Evolutionary conservation across 2,329 filamentous ascomycete genomes (phyloP).

Genomic region (Cercospora zeina): DNA sequence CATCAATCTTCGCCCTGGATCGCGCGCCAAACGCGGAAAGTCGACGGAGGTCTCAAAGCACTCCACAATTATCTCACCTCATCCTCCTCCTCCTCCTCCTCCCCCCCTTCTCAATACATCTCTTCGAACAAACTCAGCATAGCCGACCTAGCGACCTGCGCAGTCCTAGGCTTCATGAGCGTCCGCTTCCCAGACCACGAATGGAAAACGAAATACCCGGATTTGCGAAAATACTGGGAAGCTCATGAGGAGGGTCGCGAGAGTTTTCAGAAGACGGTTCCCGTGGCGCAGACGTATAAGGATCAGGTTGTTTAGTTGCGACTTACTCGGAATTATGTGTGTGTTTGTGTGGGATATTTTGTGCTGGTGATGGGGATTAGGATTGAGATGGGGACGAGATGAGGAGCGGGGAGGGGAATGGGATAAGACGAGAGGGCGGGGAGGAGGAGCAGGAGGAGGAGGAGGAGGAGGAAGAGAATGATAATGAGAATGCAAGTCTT

Average conservation of each 20-base stretch:
- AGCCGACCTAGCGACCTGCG: constrained; percentile 42
- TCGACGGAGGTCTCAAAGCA: constrained; percentile 40
- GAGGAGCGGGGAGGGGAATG: no score
- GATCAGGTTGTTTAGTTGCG: constrained; percentile 41
- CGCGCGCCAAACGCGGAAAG: constrained; percentile 42
- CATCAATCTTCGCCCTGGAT: constrained; percentile 40
- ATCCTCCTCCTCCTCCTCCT: not conserved
- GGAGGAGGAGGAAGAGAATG: no score
- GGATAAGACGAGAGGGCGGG: no score
- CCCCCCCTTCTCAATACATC: not conserved
- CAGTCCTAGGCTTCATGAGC: constrained; percentile 41
- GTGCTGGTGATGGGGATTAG: no score
- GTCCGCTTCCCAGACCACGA: constrained; percentile 39
- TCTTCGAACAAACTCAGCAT: constrained; percentile 35
- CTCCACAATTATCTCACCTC: constrained; percentile 30
- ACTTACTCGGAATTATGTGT: no score
- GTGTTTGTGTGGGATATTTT: no score
- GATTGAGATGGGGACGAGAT: no score
- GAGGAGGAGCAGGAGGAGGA: no score
- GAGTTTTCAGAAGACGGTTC: constrained; percentile 42
- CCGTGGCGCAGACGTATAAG: constrained; percentile 40
- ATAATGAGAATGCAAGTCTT: no score
- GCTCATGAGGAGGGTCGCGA: constrained; percentile 46
- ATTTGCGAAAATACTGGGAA: constrained; percentile 47
- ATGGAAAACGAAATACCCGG: constrained; percentile 41